These are phyloP conservation scores for Paulownia fortunei DNA, from an alignment of 257 asterid genomes.

Conservation along the genomic window DNA sequence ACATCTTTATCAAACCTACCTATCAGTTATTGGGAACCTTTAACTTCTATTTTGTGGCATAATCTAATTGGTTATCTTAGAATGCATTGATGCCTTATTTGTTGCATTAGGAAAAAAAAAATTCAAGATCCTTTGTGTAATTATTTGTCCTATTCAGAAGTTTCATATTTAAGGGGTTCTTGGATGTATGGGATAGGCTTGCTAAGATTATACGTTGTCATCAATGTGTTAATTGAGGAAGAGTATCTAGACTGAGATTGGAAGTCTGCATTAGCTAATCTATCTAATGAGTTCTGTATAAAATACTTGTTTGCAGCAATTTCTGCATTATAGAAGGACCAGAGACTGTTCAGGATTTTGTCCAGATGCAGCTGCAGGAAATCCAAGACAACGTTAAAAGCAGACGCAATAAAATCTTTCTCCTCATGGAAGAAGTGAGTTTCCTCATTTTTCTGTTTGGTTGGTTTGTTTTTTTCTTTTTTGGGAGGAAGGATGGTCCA, in stretches of 20 bases:
- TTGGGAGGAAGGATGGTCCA: not conserved
- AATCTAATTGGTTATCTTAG: not conserved
- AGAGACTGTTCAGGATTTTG: constrained; percentile 90
- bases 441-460: constrained; percentile 2
- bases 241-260: not conserved
- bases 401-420: constrained; percentile 86
- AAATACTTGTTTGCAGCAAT: constrained; percentile 50
- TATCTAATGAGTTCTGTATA: not conserved
- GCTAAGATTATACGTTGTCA: not conserved
- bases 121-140: not conserved
- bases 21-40: not conserved
- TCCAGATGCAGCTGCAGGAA: constrained; percentile 90
- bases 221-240: not conserved
- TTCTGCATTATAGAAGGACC: constrained; percentile 99
- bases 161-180: not conserved
- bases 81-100: not conserved
- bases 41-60: not conserved
- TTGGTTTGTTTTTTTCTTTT: not conserved
- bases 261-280: not conserved
- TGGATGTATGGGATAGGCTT: not conserved
- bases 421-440: constrained; percentile 94
- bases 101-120: not conserved
- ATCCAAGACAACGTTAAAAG: constrained; percentile 83
- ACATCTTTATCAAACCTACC: not conserved
- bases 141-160: not conserved